Evolutionary conservation across 148 eudicot species (phyloP).

Genomic region (Chenopodium suecicum): DNA sequence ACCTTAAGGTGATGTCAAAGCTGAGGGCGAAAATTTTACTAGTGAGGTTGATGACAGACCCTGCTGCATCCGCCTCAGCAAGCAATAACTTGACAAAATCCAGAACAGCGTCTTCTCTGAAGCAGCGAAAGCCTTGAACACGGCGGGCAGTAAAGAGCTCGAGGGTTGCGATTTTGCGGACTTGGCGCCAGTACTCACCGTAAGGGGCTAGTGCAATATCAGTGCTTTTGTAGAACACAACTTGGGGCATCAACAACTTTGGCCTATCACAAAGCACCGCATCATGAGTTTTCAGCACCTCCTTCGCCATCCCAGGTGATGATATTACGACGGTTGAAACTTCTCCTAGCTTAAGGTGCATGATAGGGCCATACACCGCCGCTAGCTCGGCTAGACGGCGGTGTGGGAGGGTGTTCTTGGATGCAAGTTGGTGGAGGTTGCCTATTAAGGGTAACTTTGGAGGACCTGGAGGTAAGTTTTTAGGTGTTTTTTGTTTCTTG

Average conservation of each 20-base stretch:
- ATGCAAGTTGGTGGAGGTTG: constrained; percentile 29
- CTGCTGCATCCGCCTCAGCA: background rate
- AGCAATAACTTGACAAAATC: background rate
- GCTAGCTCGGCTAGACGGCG: constrained; percentile 18
- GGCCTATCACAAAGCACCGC: constrained; percentile 17
- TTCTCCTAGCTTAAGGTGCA: constrained; percentile 23
- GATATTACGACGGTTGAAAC: constrained; percentile 21
- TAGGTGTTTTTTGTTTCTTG: background rate
- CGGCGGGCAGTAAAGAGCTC: constrained; percentile 8
- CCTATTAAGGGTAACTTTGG: constrained; percentile 24
- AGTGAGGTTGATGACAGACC: background rate
- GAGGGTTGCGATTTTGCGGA: constrained; percentile 17
- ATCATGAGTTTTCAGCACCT: constrained; percentile 27
- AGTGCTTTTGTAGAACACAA: constrained; percentile 10
- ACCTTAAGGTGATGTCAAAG: constrained; percentile 15
- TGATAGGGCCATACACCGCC: constrained; percentile 21
- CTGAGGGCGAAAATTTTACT: background rate
- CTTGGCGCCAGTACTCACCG: constrained; percentile 19
- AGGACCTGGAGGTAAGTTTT: constrained; percentile 10
- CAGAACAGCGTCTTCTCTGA: background rate
- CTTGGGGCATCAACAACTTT: background rate
- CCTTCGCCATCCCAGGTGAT: constrained; percentile 15
- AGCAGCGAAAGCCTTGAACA: background rate
- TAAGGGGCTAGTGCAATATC: constrained; percentile 13
- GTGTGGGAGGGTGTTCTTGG: constrained; percentile 26